phyloP scores from a whole-genome alignment of 2,329 filamentous ascomycete genomes.

The Claviceps sp. region DNA sequence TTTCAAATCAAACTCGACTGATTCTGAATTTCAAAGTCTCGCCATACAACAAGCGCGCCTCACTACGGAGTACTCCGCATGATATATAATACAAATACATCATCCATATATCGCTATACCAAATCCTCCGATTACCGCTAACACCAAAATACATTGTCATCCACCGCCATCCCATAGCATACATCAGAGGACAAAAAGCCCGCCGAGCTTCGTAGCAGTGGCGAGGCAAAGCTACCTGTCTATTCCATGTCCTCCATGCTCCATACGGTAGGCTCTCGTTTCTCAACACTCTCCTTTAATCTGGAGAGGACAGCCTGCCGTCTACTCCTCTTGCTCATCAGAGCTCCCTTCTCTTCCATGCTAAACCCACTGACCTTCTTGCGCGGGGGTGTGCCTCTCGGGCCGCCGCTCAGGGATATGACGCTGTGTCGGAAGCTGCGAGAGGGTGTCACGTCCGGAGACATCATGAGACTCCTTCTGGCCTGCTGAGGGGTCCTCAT shows the following conservation, averaged over 20 bases:
- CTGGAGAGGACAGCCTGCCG: constrained; percentile 39
- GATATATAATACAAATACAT: background rate
- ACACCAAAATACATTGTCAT: background rate
- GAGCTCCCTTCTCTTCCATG: constrained; percentile 40
- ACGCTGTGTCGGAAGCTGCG: constrained; percentile 26
- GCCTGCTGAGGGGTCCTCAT: constrained; percentile 23
- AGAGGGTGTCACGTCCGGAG: constrained; percentile 30
- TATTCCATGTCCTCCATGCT: constrained; percentile 34
- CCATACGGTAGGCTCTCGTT: constrained; percentile 36
- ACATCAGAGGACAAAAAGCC: constrained; percentile 4
- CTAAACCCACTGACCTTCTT: constrained; percentile 52
- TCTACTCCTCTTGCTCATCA: constrained; percentile 40
- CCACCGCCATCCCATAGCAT: constrained; percentile 11
- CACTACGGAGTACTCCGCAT: background rate
- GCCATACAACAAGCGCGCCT: background rate
- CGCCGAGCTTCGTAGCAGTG: background rate
- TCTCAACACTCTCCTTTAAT: constrained; percentile 34
- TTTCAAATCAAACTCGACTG: too few relatives aligned
- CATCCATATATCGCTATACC: constrained; percentile 1
- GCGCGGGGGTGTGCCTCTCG: constrained; percentile 32
- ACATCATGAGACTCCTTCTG: constrained; percentile 23
- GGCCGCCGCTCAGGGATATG: constrained; percentile 28
- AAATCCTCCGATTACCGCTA: too few relatives aligned
- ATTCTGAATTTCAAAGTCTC: background rate
- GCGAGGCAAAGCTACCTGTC: background rate